These are phyloP conservation scores for Apiotrichum mycotoxinovorans DNA, from an alignment of 1,284 basidiomycete genomes.

Conservation along the genomic window DNA sequence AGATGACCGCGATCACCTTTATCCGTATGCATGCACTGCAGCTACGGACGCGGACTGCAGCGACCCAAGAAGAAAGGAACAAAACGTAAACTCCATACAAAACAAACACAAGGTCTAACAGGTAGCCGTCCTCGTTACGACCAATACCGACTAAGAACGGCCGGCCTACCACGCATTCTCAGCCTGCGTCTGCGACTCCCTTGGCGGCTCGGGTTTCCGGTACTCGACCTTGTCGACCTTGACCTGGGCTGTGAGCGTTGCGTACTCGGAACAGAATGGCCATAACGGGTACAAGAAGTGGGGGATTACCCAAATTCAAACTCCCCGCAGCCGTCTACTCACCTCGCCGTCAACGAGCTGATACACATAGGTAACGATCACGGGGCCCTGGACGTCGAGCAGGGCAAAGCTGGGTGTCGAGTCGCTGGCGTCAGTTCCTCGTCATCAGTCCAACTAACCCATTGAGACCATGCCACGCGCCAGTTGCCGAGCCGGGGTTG, in stretches of 20 bases:
- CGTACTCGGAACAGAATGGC: too few species aligned
- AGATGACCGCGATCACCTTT: background rate
- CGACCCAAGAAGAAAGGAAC: too few species aligned
- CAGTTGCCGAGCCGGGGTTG: slow-evolving; percentile 92
- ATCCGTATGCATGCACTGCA: too few species aligned
- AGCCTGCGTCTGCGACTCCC: slow-evolving; percentile 9
- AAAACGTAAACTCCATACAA: background rate
- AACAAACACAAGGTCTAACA: background rate
- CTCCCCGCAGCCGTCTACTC: slow-evolving; percentile 20
- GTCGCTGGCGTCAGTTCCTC: slow-evolving; percentile 50
- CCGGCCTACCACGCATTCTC: background rate
- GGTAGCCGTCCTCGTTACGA: too few species aligned
- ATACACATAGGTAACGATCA: slow-evolving; percentile 93
- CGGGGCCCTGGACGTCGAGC: slow-evolving; percentile 91
- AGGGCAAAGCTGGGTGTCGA: slow-evolving; percentile 80
- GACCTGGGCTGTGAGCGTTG: slow-evolving; percentile 39
- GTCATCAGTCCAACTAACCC: slow-evolving; percentile 54
- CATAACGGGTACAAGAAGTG: too few species aligned
- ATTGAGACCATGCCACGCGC: slow-evolving; percentile 80
- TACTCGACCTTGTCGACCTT: slow-evolving; percentile 55
- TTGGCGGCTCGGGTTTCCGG: slow-evolving; percentile 45
- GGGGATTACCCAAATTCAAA: too few species aligned
- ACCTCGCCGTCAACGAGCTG: slow-evolving; percentile 91
- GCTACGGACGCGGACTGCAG: too few species aligned
- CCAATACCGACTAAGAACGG: background rate